Percentiles rank a stretch among this genome's conserved stretches.
Conservation (phyloP, 345 rosid species). For the Moricandia arvensis region DNA sequence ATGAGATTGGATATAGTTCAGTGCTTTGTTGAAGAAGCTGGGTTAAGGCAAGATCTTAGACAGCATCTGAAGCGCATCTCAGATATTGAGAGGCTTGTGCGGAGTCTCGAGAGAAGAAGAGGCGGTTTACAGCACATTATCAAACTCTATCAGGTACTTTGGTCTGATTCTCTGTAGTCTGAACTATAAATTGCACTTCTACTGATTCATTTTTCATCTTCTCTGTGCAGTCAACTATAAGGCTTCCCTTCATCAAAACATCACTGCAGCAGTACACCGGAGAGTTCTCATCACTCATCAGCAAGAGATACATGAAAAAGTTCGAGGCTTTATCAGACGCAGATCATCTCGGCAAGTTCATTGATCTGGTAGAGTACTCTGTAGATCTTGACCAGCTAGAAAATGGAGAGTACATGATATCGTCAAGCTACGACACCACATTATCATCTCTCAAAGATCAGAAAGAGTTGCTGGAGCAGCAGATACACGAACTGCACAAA, state of each 20-base stretch:
- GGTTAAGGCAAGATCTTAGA: conserved; percentile 82
- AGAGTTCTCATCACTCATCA: conserved; percentile 62
- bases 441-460: conserved; percentile 69
- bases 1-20: conserved; percentile 82
- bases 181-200: too few species aligned
- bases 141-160: conserved; percentile 92
- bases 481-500: conserved; percentile 77
- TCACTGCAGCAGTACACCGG: conserved; percentile 67
- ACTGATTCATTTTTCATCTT: conserved; percentile 27
- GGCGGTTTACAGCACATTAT: conserved; percentile 88
- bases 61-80: conserved; percentile 91
- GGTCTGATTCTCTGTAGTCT: too few species aligned
- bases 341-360: conserved; percentile 75
- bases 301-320: conserved; percentile 58
- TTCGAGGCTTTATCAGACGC: conserved; percentile 59
- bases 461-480: conserved; percentile 69
- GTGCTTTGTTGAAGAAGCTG: conserved; percentile 88
- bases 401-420: conserved; percentile 95
- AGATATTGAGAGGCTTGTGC: conserved; percentile 73
- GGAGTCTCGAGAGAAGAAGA: conserved; percentile 65
- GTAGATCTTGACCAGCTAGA: conserved; percentile 94
- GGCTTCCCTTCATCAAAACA: conserved; percentile 78
- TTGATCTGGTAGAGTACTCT: conserved; percentile 80
- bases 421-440: conserved; percentile 74
- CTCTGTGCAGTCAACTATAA: conserved; percentile 71